Percentiles rank a stretch among this genome's conserved stretches.
Evolutionary conservation across 2,329 filamentous ascomycete genomes (phyloP).

Genomic region (Penicillium sp.): DNA sequence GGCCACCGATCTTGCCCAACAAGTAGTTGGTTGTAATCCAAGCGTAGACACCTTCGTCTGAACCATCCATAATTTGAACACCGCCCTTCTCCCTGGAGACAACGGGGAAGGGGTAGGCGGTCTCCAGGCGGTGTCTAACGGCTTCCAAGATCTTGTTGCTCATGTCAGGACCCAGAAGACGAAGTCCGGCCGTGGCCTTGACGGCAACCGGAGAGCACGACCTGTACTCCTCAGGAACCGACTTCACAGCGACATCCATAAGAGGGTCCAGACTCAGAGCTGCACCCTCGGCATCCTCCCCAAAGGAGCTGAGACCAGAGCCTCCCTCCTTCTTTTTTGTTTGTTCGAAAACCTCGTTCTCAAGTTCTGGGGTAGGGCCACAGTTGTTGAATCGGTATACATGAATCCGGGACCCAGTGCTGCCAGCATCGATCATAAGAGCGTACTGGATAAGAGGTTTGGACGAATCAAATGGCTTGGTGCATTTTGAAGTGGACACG

Average conservation of each 20-base stretch:
- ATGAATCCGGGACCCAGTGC: conserved; percentile 95
- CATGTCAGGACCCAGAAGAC: conserved; percentile 77
- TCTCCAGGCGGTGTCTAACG: conserved; percentile 80
- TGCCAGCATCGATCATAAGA: conserved; percentile 97
- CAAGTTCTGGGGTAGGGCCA: conserved; percentile 88
- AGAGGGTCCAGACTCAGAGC: conserved; percentile 86
- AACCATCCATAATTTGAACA: conserved; percentile 95
- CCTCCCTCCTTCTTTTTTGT: conserved; percentile 80
- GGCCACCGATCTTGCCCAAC: conserved; percentile 91
- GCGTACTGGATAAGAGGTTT: conserved; percentile 97
- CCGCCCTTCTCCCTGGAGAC: conserved; percentile 81
- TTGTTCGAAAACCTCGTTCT: conserved; percentile 90
- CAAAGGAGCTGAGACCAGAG: conserved; percentile 79
- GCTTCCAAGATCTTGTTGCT: conserved; percentile 81
- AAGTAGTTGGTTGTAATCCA: conserved; percentile 99
- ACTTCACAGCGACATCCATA: conserved; percentile 78
- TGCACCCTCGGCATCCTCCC: conserved; percentile 78
- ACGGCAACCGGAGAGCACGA: conserved; percentile 94
- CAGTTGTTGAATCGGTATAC: conserved; percentile 99
- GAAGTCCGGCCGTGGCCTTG: conserved; percentile 92
- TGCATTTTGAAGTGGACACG: conserved; percentile 64
- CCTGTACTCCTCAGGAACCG: conserved; percentile 84
- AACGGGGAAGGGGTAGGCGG: conserved; percentile 89
- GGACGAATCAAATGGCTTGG: conserved; percentile 75
- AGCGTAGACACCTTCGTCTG: conserved; percentile 94